Conservation (phyloP, 129 eudicot genomes). For the Solidago caesia region DNA sequence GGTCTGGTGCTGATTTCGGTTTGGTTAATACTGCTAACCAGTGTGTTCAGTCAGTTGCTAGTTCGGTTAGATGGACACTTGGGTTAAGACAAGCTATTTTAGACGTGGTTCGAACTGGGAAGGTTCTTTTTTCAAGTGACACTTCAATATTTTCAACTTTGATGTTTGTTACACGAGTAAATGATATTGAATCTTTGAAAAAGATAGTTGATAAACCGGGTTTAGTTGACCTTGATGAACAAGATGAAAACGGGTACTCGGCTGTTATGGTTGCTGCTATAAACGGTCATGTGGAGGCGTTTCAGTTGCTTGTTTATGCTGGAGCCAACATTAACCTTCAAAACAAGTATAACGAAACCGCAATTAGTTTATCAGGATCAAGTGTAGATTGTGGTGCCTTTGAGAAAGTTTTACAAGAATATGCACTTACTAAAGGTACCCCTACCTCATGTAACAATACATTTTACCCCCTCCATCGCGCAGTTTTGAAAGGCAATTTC, state of each 20-base stretch:
- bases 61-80: constrained; percentile 46
- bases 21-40: constrained; percentile 42
- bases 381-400: constrained; percentile 49
- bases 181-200: constrained; percentile 54
- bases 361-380: constrained; percentile 55
- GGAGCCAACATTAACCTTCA: constrained; percentile 61
- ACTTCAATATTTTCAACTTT: constrained; percentile 51
- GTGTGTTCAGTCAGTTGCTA: constrained; percentile 50
- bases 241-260: constrained; percentile 66
- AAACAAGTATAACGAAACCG: constrained; percentile 63
- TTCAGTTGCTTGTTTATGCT: constrained; percentile 53
- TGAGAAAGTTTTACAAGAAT: constrained; percentile 57
- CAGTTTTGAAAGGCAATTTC: constrained; percentile 46
- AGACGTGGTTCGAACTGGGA: constrained; percentile 52
- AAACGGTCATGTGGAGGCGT: constrained; percentile 64
- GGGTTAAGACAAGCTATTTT: constrained; percentile 55
- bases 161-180: constrained; percentile 57
- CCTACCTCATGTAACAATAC: constrained; percentile 25
- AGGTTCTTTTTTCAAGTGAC: constrained; percentile 46
- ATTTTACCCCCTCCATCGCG: constrained; percentile 56
- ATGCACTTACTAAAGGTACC: constrained; percentile 36
- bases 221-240: constrained; percentile 51
- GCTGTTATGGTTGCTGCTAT: constrained; percentile 73
- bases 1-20: constrained; percentile 80
- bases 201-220: constrained; percentile 43